These are phyloP conservation scores for Bonia amplexicaulis DNA, from an alignment of 176 grass and related monocot species.

Conservation along the genomic window DNA sequence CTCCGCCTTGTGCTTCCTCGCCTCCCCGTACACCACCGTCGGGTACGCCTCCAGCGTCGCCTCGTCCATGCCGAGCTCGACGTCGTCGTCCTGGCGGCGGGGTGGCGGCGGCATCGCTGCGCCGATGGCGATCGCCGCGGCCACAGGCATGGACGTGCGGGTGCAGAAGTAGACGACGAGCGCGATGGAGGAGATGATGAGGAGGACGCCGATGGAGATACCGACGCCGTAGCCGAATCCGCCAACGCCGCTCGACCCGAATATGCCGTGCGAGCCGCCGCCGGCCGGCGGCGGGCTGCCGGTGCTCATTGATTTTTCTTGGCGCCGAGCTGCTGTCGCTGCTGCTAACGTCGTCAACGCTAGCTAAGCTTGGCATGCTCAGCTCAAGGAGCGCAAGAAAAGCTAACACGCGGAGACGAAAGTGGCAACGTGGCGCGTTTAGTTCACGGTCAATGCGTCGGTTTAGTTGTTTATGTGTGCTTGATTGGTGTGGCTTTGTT, in stretches of 20 bases:
- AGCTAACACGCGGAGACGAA: background rate
- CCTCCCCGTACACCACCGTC: conserved; percentile 40
- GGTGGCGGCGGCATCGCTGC: background rate
- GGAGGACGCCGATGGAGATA: conserved; percentile 59
- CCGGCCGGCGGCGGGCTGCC: background rate
- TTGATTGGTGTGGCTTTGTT: conserved; percentile 5
- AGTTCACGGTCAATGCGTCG: background rate
- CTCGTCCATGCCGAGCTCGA: conserved; percentile 60
- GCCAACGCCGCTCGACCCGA: conserved; percentile 38
- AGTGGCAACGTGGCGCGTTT: background rate
- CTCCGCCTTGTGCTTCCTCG: background rate
- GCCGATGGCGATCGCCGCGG: background rate
- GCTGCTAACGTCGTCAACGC: background rate
- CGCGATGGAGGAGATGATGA: conserved; percentile 57
- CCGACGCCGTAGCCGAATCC: conserved; percentile 62
- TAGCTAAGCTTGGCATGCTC: background rate
- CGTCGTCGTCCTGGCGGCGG: background rate
- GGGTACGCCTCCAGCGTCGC: conserved; percentile 60
- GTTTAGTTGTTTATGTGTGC: background rate
- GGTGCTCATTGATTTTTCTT: background rate
- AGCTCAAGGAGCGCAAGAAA: background rate
- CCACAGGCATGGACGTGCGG: conserved; percentile 8
- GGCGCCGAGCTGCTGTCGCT: background rate
- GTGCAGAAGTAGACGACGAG: conserved; percentile 70
- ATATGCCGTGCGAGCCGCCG: background rate